Evolutionary conservation across 225 moss, liverwort and hornwort species (phyloP), one percentile per base, ranked within the genome.

Genomic region (Bryum argenteum): DNA sequence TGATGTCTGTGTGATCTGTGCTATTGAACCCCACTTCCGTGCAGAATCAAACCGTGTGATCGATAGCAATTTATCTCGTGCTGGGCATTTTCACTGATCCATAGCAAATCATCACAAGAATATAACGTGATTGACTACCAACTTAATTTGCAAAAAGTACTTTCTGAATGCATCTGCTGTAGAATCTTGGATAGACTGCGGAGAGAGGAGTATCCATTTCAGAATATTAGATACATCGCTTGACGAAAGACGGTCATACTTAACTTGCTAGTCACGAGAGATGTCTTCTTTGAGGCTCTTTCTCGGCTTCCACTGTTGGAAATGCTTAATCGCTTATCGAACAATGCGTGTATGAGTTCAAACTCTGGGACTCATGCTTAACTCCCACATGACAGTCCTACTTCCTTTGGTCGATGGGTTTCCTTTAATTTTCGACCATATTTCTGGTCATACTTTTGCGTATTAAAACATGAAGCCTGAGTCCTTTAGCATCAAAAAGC

Each of bases 191-290:
- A 21, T 17, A 37, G 5, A 33, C 1, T 6, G 23, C 33, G 19
- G 7, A 17, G 63, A 16, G 53, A 23, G 23, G 19, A 45, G 70
- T 43, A 33, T 33, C 33, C 33, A 33, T 33, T 33, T 33, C 33
- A 33, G 33, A 33, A 33, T 33, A 33, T 33, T 33, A 6, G 33
- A 6, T 33, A 11, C 15, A 48, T 23, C 33, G 21, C 50, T 56
- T 38, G 41, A 61, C 28, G 57, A 69, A 74, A 64, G 42, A 24
- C 37, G 58, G 70, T 54, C 78, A 61, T 54, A 37, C 52, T 63
- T 57, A 50, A 69, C 68, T 40, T 51, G 22, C 50, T 42, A 48
- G 26, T 10, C 43, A 43, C 11, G 14, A 47, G 12, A 38, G 48
- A 69, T 15, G 33, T n/a, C 55, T 22, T 45, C 61, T 18, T 28